Base-by-base conservation (phyloP, 169 alveolate genomes). In the Eimeria necatrix region DNA sequence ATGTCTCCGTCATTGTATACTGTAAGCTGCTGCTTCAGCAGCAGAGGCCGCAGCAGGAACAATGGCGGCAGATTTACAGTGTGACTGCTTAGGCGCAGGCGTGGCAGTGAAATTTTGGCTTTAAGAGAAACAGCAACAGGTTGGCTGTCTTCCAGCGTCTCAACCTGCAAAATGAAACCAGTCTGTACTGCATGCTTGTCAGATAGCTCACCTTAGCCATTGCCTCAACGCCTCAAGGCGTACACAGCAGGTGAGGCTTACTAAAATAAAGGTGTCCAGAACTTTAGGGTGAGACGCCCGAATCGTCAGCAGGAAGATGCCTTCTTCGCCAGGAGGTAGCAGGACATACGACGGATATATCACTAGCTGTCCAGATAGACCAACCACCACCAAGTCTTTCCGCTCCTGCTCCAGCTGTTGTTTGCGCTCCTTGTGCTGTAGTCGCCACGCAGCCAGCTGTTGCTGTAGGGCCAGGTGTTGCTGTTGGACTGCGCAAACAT, bases 221-320 rank as follows among this genome's bases (percentile, higher is more conserved):
- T 0, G 20, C 68, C 22, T 56, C 68, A 56, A 56, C 12, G 78
- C 68, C 22, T 56, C 68, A 56, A 56, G 2, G 78, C 46, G 26
- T 22, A 64, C 76, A 64, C 76, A 6, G 0, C 76, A 64, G 76
- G 80, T 18, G 24, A 18, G 49, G 20, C 91, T 83, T 83, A 83
- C 91, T 4, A 83, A 83, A 46, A 83, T 12, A 24, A 53, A 6
- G 26, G 91, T 53, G 68, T n/a, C 16, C 16, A 83, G 24, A 4
- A 41, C 26, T 26, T 83, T 73, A 16, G 91, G 91, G 59, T 83
- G 91, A 26, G 91, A n/a, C 51, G 91, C 91, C 56, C 91, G 22
- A 26, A 83, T 7, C 4, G 56, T 83, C 76, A 56, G 53, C 59
- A 83, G 20, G 74, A 83, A 83, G 0, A 83, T 74, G 20, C 73